Evolutionary conservation across 768 basidiomycete genomes (phyloP), one percentile per base, ranked within the genome.

Genomic region (Trametes cinnabarina): DNA sequence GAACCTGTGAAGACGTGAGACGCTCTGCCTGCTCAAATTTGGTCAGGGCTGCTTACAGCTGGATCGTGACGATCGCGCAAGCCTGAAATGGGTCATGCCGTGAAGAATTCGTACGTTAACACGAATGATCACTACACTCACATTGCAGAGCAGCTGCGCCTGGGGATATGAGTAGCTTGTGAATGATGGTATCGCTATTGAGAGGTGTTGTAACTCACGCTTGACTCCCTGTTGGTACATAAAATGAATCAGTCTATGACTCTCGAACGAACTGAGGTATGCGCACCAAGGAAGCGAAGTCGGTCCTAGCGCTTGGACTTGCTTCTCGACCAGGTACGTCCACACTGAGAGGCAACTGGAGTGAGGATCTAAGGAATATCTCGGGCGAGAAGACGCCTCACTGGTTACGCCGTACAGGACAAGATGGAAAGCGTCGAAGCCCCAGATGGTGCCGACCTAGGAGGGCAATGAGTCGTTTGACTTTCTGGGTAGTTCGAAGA

Each of bases 71-170:
- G n/a, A 58, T 52, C 4, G 57, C 44, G 17, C 25, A 52, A 11
- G 57, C 57, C 57, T 58, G 14, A 12, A 15, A 25, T n/a, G n/a
- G n/a, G 37, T 9, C 7, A n/a, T 15, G 15, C 11, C n/a, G n/a
- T n/a, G n/a, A n/a, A n/a, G n/a, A n/a, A n/a, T n/a, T n/a, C n/a
- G n/a, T n/a, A n/a, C n/a, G n/a, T n/a, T n/a, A n/a, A n/a, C n/a
- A n/a, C n/a, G n/a, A n/a, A n/a, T n/a, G n/a, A n/a, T n/a, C n/a
- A n/a, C n/a, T n/a, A n/a, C n/a, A 41, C 46, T 19, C 25, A 47
- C 54, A 14, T 55, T 55, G 22, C 54, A 55, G 4, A 55, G 39
- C 3, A 55, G 46, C 19, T 55, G 54, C 5, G 46, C 54, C 54
- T 55, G 34, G 37, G n/a, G 15, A 15, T 5, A 39, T 34, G 34